Evolutionary conservation across 2,329 filamentous ascomycete species (phyloP), one percentile per base, ranked within the genome.

Genomic region (Zasmidium angulare): DNA sequence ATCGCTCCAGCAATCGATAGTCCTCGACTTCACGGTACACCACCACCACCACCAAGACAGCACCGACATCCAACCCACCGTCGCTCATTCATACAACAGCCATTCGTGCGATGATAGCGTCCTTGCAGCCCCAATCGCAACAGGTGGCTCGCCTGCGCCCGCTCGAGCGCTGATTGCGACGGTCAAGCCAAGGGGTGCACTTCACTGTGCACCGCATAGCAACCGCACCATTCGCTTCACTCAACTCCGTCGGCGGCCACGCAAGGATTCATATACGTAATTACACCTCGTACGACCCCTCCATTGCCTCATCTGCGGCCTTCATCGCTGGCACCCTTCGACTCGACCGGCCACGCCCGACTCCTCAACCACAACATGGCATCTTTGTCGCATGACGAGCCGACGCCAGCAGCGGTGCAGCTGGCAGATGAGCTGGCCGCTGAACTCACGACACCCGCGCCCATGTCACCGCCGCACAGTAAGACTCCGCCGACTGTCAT

Each of bases 401-500:
- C 50, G 43, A 46, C 50, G 36, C 23, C 51, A 53, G 36, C 40
- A 10, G 43, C 51, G n/a, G 24, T 46, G n/a, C 55, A 36, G n/a
- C 29, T 31, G 14, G 48, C 29, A 17, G 50, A 54, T 12, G 23
- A 58, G 23, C 17, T 55, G 22, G 49, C 46, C 29, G 53, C 40
- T 17, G 71, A 73, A 47, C 65, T 71, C 49, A 74, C 72, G 24
- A 81, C 79, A 36, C 78, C 80, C 2, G 73, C 78, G 3, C 71
- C 81, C 21, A 75, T 81, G 29, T 82, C 85, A 48, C 84, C 85
- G 43, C 82, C 83, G 21, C 79, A 82, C 54, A 84, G 84, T 23
- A 86, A 83, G 68, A 87, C 84, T 22, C 84, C 85, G 23, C 84
- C 84, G 6, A 85, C 82, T 14, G 78, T 81, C 63, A 78, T 68